These are phyloP conservation scores for Pseudohalonectria lignicola DNA, from an alignment of 2,329 filamentous ascomycete species.

Conservation along the genomic window DNA sequence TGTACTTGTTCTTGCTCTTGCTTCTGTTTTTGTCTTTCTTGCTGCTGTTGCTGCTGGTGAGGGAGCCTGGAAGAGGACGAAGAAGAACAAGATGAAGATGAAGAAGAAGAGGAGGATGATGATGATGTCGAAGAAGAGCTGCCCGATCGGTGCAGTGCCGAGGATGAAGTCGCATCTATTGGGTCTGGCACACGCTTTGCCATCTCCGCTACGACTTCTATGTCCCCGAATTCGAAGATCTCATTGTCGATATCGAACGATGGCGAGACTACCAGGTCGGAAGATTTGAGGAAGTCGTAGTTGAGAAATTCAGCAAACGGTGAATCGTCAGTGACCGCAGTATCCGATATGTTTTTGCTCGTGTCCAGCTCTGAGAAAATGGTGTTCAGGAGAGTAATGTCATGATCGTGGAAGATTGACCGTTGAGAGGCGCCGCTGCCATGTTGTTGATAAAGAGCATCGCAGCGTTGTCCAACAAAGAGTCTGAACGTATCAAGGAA, in stretches of 20 bases:
- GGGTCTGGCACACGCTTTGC: too few species aligned
- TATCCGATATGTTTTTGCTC: neutral
- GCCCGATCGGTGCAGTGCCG: too few species aligned
- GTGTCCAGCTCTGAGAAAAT: constrained; percentile 20
- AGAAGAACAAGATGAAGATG: neutral
- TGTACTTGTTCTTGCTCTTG: too few species aligned
- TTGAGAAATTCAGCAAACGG: constrained; percentile 13
- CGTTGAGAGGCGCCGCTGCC: constrained; percentile 20
- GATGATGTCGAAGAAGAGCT: neutral
- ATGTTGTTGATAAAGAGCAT: constrained; percentile 28
- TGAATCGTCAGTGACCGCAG: constrained; percentile 20
- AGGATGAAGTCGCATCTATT: too few species aligned
- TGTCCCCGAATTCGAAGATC: too few species aligned
- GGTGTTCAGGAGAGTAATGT: constrained; percentile 27
- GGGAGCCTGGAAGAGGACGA: neutral
- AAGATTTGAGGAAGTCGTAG: neutral
- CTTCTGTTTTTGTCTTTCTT: too few species aligned
- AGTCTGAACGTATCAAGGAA: constrained; percentile 31
- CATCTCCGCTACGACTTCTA: too few species aligned
- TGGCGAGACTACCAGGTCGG: too few species aligned
- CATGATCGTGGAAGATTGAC: constrained; percentile 27
- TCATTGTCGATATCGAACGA: too few species aligned
- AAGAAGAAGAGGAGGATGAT: neutral
- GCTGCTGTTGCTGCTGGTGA: neutral
- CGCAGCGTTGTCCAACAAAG: constrained; percentile 27